Conservation (phyloP, 306 rosid species). For the Lotus japonicus region DNA sequence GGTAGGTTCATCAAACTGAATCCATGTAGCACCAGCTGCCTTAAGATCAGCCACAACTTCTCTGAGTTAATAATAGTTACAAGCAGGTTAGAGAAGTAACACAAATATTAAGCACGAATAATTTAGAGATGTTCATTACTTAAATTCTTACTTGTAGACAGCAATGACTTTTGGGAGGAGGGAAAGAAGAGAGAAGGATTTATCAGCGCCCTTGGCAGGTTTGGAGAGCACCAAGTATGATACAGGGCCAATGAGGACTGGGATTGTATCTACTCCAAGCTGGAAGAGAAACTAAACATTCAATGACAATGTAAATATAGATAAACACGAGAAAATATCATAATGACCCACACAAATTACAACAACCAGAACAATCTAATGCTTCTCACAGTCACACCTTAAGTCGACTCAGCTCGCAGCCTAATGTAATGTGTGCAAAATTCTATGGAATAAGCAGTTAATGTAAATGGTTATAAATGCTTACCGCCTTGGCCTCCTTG, state of each 20-base stretch:
- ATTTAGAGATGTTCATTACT: not conserved
- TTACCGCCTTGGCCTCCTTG: conserved; percentile 90
- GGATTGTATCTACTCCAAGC: conserved; percentile 88
- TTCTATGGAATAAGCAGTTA: not conserved
- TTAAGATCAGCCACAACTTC: conserved; percentile 79
- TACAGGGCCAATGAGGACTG: conserved; percentile 78
- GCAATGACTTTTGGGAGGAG: conserved; percentile 65
- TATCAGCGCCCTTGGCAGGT: conserved; percentile 75
- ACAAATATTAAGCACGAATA: not conserved
- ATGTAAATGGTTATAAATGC: conserved; percentile 11
- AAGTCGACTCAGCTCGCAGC: not conserved
- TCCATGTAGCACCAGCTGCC: conserved; percentile 84
- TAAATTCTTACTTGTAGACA: conserved; percentile 56
- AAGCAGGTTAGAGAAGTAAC: conserved; percentile 11
- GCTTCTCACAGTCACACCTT: not conserved
- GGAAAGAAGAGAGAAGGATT: conserved; percentile 59
- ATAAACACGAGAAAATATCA: not conserved
- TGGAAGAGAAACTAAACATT: conserved; percentile 29
- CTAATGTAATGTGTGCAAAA: not conserved
- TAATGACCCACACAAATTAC: not conserved
- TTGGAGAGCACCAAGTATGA: conserved; percentile 81
- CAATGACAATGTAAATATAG: not conserved
- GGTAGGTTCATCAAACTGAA: conserved; percentile 87
- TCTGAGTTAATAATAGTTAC: conserved; percentile 36
- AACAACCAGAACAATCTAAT: not conserved